Percentiles rank a stretch among this genome's conserved stretches.
These are phyloP conservation scores for Trypanosoma conorhini DNA, from an alignment of 208 protist genomes.

Conservation along the genomic window DNA sequence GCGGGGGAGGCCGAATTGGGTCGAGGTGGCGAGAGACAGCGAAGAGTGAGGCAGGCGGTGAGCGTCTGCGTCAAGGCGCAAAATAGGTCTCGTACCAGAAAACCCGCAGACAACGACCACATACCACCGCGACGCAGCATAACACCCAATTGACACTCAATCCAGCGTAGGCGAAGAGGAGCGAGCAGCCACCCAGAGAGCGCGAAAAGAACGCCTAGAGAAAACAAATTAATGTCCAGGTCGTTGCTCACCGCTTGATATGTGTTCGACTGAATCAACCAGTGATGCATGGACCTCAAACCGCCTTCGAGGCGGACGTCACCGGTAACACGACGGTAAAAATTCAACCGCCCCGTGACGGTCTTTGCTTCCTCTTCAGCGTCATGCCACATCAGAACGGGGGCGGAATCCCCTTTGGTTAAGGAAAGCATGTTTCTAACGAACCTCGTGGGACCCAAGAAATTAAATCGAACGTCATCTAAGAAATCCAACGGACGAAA, in stretches of 20 bases:
- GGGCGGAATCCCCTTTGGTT: conserved; percentile 38
- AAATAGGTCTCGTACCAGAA: conserved; percentile 43
- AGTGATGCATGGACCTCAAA: conserved; percentile 37
- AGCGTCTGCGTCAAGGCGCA: conserved; percentile 48
- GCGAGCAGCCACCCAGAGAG: conserved; percentile 48
- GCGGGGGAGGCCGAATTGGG: conserved; percentile 3
- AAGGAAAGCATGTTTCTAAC: conserved; percentile 44
- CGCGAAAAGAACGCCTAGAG: conserved; percentile 53
- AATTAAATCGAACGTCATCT: conserved; percentile 74
- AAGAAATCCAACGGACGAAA: conserved; percentile 82
- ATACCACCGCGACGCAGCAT: conserved; percentile 71
- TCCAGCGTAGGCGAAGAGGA: conserved; percentile 61
- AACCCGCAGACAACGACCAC: conserved; percentile 66
- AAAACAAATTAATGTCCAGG: conserved; percentile 48
- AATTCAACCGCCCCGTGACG: conserved; percentile 34
- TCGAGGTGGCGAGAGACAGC: conserved; percentile 1
- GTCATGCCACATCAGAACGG: conserved; percentile 1
- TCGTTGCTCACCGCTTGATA: conserved; percentile 35
- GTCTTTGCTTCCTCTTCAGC: conserved; percentile 4
- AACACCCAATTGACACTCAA: conserved; percentile 69
- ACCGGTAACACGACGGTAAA: conserved; percentile 32
- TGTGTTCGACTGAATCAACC: conserved; percentile 68
- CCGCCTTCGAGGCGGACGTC: conserved; percentile 21
- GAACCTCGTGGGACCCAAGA: conserved; percentile 25
- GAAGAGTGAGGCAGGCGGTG: conserved; percentile 16